A percentile compares a stretch with the other conserved stretches of the same genome.
phyloP scores from a whole-genome alignment of 2,329 filamentous ascomycete species.

The Phialocephala sp. region DNA sequence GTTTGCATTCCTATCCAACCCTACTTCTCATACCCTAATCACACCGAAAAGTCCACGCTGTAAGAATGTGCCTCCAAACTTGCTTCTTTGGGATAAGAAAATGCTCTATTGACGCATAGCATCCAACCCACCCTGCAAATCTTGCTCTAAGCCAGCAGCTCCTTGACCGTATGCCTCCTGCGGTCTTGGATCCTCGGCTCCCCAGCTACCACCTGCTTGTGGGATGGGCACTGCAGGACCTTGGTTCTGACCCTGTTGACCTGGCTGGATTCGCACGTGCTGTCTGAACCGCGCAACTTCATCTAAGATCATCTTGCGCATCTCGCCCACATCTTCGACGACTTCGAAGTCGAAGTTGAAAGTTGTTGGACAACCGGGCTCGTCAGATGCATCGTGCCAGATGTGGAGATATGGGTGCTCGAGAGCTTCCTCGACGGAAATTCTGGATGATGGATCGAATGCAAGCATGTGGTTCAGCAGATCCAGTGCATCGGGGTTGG shows the following conservation, averaged over 20 bases:
- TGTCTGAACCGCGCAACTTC: slow-evolving; percentile 88
- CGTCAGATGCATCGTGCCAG: slow-evolving; percentile 95
- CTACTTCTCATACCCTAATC: slow-evolving; percentile 1
- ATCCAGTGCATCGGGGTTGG: slow-evolving; percentile 94
- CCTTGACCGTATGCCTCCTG: slow-evolving; percentile 43
- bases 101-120: slow-evolving; percentile 26
- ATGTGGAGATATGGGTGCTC: slow-evolving; percentile 97
- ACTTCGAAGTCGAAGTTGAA: slow-evolving; percentile 99
- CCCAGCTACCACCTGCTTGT: slow-evolving; percentile 40
- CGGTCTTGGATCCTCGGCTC: slow-evolving; percentile 44
- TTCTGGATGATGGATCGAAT: slow-evolving; percentile 92
- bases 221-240: slow-evolving; percentile 43
- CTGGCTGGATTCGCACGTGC: slow-evolving; percentile 44
- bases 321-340: slow-evolving; percentile 91
- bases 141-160: slow-evolving; percentile 44
- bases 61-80: slow-evolving; percentile 6
- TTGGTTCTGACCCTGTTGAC: slow-evolving; percentile 37
- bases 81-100: neutral
- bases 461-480: slow-evolving; percentile 96
- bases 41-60: slow-evolving; percentile 10
- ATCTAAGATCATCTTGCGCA: slow-evolving; percentile 97
- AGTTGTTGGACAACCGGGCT: slow-evolving; percentile 88
- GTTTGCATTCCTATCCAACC: slow-evolving; percentile 12
- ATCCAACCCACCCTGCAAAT: slow-evolving; percentile 45
- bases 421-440: slow-evolving; percentile 92